Conservation (phyloP, 2,329 filamentous ascomycete genomes). For the Dactylonectria macrodidyma region DNA sequence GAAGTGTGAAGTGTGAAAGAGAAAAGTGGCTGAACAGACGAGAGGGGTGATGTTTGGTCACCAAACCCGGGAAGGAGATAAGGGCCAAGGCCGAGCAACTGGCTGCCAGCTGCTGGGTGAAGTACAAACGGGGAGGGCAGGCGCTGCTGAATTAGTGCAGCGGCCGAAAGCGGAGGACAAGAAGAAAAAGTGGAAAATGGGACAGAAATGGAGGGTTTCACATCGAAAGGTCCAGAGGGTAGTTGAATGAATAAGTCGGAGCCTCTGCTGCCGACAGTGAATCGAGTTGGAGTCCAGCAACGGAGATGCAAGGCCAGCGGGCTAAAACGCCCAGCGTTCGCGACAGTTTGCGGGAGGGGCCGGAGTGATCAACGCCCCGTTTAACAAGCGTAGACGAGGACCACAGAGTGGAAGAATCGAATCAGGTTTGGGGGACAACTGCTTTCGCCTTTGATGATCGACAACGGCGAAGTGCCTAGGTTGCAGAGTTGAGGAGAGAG, state of each 20-base stretch:
- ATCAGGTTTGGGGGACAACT: constrained; percentile 19
- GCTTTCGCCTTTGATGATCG: constrained; percentile 30
- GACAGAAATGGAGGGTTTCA: constrained; percentile 7
- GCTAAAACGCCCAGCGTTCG: constrained; percentile 36
- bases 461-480: constrained; percentile 25
- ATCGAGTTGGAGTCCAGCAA: constrained; percentile 29
- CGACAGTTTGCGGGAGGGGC: constrained; percentile 31
- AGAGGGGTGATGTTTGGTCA: constrained; percentile 14
- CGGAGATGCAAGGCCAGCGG: constrained; percentile 34
- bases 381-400: constrained; percentile 31
- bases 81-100: neutral
- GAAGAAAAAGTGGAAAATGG: constrained; percentile 1
- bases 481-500: constrained; percentile 28
- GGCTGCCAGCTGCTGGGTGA: constrained; percentile 10
- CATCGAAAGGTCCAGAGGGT: constrained; percentile 4
- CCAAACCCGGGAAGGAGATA: constrained; percentile 22
- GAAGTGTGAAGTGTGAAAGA: constrained; percentile 3
- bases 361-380: constrained; percentile 29
- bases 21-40: neutral
- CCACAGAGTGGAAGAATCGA: constrained; percentile 21
- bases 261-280: constrained; percentile 39
- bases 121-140: constrained; percentile 16
- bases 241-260: constrained; percentile 36
- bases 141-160: neutral
- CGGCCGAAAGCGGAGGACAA: constrained; percentile 3